Base-by-base conservation (phyloP, 2,329 filamentous ascomycete genomes). In the Venturiaceae sp. region DNA sequence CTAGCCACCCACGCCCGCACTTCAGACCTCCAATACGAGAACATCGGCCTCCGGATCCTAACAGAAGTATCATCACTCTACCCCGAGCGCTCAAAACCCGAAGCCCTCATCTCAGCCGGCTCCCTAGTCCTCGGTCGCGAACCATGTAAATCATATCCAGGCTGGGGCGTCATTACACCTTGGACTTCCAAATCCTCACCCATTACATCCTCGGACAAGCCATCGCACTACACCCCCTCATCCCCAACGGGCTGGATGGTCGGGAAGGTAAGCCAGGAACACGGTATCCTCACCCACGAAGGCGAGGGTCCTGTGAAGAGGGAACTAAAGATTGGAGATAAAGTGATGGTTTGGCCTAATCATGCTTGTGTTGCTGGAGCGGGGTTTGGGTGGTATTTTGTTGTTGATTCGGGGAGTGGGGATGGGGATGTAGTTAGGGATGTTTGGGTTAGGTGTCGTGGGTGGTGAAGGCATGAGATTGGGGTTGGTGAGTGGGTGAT, bases 331-430 rank as follows among this genome's bases (percentile, higher is more conserved):
- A 74, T 89, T 33, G 88, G 88, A 0, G 81, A 90, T 66, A 83
- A 83, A 65, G 71, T 92, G 28, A 77, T 83, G 59, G 74, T 92
- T 7, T 92, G 86, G 83, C 88, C 88, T 0, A 92, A 92, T 65
- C 89, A 94, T 72, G 83, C 88, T 36, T 94, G 89, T 68, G 86
- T 92, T 64, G 82, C 88, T 1, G 85, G 86, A 0, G 84, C 84
- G 0, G 81, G 82, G 30, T 88, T 85, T 72, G 83, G 80, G 1
- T 89, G 83, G 78, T 94, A 90, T 72, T 73, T 90, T 21, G 74
- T 92, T 34, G 83, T 92, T 1, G 88, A 92, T 70, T 83, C 82
- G 30, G 75, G 79, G 53, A 62, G 63, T 55, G 72, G 75, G 56
- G 78, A 77, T 0, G 74, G 75, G 23, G 78, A 82, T 63, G 77